phyloP scores from a whole-genome alignment of 257 asterid species.

The Buddleja alternifolia region DNA sequence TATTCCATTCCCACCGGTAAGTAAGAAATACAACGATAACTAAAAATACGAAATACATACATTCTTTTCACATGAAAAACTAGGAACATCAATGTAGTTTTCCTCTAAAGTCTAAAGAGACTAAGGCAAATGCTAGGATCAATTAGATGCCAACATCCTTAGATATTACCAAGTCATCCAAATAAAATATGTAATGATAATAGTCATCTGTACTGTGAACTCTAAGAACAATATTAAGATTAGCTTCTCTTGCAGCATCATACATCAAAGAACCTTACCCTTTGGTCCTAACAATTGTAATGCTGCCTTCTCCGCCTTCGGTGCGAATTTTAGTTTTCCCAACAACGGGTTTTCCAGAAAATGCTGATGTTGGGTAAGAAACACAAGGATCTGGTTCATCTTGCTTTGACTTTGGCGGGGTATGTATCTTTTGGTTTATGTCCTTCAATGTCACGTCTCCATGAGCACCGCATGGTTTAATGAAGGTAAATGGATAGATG shows the following conservation, averaged over 20 bases:
- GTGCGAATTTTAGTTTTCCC: conserved; percentile 70
- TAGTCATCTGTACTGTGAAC: not conserved
- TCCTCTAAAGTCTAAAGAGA: conserved; percentile 13
- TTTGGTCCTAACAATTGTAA: conserved; percentile 72
- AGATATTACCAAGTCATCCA: conserved; percentile 25
- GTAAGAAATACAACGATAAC: not conserved
- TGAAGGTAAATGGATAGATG: conserved; percentile 73
- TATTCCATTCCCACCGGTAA: not conserved
- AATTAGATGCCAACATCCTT: conserved; percentile 25
- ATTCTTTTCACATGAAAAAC: not conserved
- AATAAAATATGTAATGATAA: too few relatives aligned
- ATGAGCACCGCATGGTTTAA: conserved; percentile 78
- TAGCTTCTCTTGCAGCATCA: conserved; percentile 31
- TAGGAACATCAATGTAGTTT: conserved; percentile 5
- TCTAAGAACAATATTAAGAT: conserved; percentile 20
- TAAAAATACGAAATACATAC: not conserved
- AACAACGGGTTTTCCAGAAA: conserved; percentile 67
- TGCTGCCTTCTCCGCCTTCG: conserved; percentile 72
- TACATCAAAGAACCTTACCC: conserved; percentile 42
- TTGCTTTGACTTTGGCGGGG: conserved; percentile 62
- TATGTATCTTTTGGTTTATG: conserved; percentile 71
- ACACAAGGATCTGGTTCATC: conserved; percentile 45
- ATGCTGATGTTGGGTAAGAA: conserved; percentile 73
- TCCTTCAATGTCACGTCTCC: conserved; percentile 89
- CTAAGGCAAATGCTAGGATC: conserved; percentile 1